Conservation (phyloP, 208 protist species). For the Leishmania turanica region DNA sequence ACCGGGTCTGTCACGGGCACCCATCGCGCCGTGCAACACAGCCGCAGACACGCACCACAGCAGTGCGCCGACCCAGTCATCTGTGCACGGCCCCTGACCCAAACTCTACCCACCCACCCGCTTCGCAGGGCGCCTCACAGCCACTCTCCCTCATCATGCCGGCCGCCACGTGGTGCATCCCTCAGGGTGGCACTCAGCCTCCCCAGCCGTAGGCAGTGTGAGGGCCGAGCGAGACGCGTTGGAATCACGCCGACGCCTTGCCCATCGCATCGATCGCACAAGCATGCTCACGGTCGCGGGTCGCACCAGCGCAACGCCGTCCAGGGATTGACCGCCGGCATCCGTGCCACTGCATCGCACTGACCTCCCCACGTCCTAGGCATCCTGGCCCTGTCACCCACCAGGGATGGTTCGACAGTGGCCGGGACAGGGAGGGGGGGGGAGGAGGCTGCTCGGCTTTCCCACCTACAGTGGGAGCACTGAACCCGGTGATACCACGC, state of each 20-base stretch:
- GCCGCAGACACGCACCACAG: background rate
- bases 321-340: background rate
- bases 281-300: background rate
- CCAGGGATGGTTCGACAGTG: background rate
- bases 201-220: background rate
- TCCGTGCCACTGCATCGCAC: background rate
- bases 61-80: background rate
- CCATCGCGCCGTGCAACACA: background rate
- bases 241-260: background rate
- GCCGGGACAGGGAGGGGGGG: background rate
- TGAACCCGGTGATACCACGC: background rate
- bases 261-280: background rate
- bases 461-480: too few species aligned
- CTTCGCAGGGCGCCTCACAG: background rate
- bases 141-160: too few species aligned
- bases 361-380: background rate
- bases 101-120: background rate
- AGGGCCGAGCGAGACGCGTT: background rate
- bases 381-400: background rate
- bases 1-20: background rate
- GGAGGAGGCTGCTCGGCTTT: background rate
- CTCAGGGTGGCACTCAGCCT: background rate
- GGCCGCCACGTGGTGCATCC: too few species aligned
- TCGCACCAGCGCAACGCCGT: background rate
- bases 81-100: background rate